These are phyloP conservation scores for Candida sanyaensis DNA, from an alignment of 1,139 yeast genomes.

Conservation along the genomic window DNA sequence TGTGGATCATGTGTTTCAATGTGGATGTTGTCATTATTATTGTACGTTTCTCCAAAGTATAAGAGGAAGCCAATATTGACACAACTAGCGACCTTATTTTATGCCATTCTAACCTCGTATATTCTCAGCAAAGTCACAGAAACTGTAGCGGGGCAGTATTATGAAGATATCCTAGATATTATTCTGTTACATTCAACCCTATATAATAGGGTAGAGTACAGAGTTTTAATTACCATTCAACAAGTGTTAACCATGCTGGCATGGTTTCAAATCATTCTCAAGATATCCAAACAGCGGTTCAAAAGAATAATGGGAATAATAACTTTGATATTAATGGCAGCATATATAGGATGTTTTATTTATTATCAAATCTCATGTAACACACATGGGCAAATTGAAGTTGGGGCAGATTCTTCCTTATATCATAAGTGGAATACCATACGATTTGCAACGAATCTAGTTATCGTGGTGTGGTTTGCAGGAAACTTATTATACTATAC, in stretches of 20 bases:
- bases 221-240: slow-evolving; percentile 31
- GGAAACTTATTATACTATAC: slow-evolving; percentile 31
- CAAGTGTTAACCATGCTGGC: slow-evolving; percentile 40
- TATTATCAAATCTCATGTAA: slow-evolving; percentile 17
- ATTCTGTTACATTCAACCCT: slow-evolving; percentile 31
- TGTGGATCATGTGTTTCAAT: slow-evolving; percentile 47
- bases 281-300: slow-evolving; percentile 23
- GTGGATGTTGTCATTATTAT: slow-evolving; percentile 56
- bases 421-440: slow-evolving; percentile 26
- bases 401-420: background rate
- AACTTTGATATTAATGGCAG: slow-evolving; percentile 22
- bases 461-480: slow-evolving; percentile 30
- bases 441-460: slow-evolving; percentile 22
- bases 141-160: slow-evolving; percentile 36
- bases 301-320: slow-evolving; percentile 20
- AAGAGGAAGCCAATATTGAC: slow-evolving; percentile 49
- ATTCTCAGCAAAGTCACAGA: slow-evolving; percentile 38
- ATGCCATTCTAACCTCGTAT: slow-evolving; percentile 46
- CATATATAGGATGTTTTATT: slow-evolving; percentile 21
- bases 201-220: slow-evolving; percentile 28
- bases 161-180: slow-evolving; percentile 38
- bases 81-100: slow-evolving; percentile 47
- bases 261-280: slow-evolving; percentile 38
- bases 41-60: slow-evolving; percentile 47
- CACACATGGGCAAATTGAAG: slow-evolving; percentile 8